A percentile compares a stretch with the other conserved stretches of the same genome.
These are phyloP conservation scores for Brassica nigra DNA, from an alignment of 345 rosid species.

Conservation along the genomic window DNA sequence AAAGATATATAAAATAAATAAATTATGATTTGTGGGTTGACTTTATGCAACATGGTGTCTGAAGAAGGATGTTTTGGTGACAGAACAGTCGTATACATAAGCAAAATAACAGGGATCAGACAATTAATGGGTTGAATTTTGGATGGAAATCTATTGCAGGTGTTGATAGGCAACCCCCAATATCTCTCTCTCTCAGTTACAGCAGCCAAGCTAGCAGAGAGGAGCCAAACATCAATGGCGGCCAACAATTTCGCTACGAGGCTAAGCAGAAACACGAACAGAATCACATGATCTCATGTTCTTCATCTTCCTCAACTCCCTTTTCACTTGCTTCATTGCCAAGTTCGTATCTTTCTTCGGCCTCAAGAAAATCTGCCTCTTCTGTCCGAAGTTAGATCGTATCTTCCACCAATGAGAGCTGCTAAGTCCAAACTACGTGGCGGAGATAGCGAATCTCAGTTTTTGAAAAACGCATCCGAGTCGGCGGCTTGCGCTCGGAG, in stretches of 20 bases:
- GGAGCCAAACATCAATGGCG: constrained; percentile 58
- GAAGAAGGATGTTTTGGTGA: no score
- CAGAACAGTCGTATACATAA: no score
- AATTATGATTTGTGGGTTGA: no score
- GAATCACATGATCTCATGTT: constrained; percentile 64
- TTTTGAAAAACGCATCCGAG: constrained; percentile 68
- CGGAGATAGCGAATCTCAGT: constrained; percentile 63
- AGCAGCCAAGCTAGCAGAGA: constrained; percentile 29
- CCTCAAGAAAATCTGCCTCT: constrained; percentile 69
- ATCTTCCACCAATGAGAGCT: constrained; percentile 55
- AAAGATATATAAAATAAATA: no score
- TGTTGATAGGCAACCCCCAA: no score
- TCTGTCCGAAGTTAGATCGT: constrained; percentile 72
- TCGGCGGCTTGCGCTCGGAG: constrained; percentile 56
- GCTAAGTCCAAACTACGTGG: constrained; percentile 63
- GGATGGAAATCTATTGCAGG: no score
- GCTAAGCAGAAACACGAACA: constrained; percentile 65
- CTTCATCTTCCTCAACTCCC: constrained; percentile 52
- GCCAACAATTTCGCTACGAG: constrained; percentile 76
- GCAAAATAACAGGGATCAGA: no score
- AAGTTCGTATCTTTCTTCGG: constrained; percentile 75
- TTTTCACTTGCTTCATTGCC: constrained; percentile 63
- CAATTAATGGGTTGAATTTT: no score
- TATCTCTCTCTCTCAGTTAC: background rate
- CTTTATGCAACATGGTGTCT: no score